phyloP scores from a whole-genome alignment of 2,329 filamentous ascomycete genomes.

The Dothideomycetidae sp. region DNA sequence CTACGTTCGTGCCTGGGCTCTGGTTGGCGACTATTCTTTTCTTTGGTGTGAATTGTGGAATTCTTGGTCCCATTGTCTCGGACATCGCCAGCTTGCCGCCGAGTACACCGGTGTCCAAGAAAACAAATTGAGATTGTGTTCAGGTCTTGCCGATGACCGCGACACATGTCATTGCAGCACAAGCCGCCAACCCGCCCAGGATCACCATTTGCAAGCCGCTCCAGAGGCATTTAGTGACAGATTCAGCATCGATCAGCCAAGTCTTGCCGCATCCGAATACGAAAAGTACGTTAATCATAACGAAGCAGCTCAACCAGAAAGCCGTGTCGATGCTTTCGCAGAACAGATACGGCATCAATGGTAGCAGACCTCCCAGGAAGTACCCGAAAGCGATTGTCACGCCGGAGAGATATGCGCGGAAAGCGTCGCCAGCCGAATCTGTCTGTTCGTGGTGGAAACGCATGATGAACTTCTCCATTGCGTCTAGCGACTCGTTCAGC shows the following conservation, averaged over 20 bases:
- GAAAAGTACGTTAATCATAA: constrained; percentile 48
- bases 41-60: constrained; percentile 76
- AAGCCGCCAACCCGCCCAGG: constrained; percentile 51
- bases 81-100: constrained; percentile 38
- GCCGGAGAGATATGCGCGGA: constrained; percentile 38
- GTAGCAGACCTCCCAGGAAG: constrained; percentile 56
- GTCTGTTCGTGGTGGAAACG: constrained; percentile 34
- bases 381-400: constrained; percentile 55
- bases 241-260: constrained; percentile 32
- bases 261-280: constrained; percentile 54
- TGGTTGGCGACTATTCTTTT: constrained; percentile 65
- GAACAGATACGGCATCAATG: constrained; percentile 56
- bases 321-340: constrained; percentile 30
- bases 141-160: constrained; percentile 10
- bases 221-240: constrained; percentile 9
- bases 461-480: constrained; percentile 34
- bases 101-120: not conserved
- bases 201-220: constrained; percentile 48
- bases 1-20: constrained; percentile 73
- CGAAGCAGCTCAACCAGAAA: constrained; percentile 44
- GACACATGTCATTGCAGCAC: constrained; percentile 42
- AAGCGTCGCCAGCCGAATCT: constrained; percentile 28
- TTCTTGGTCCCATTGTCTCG: constrained; percentile 62
- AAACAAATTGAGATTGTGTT: constrained; percentile 3
- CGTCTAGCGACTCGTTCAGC: constrained; percentile 15